Percentiles rank a stretch among this genome's conserved stretches.
Conservation (phyloP, 2,329 filamentous ascomycete species). For the Dactylonectria estremocensis region DNA sequence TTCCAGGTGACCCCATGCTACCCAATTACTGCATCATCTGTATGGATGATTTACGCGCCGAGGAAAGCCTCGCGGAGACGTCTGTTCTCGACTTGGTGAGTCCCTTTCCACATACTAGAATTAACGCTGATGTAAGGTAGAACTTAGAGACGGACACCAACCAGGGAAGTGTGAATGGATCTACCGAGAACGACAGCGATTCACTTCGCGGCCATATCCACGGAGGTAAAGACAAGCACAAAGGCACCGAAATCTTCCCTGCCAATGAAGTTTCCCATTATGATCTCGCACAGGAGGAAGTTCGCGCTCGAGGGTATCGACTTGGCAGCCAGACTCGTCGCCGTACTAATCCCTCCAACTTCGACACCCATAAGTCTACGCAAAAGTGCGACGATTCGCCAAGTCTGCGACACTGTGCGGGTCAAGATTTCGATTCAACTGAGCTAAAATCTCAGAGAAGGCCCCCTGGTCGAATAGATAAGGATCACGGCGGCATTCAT, state of each 20-base stretch:
- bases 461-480: conserved; percentile 36
- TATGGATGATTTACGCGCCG: conserved; percentile 39
- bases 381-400: conserved; percentile 23
- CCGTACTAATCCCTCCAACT: not conserved
- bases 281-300: not conserved
- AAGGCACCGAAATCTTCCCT: not conserved
- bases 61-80: conserved; percentile 44
- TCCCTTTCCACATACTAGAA: not conserved
- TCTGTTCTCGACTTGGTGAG: conserved; percentile 49
- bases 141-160: not conserved
- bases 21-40: conserved; percentile 55
- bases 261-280: not conserved
- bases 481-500: conserved; percentile 25
- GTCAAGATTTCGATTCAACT: conserved; percentile 46
- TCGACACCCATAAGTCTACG: not conserved
- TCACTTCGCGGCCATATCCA: conserved; percentile 19
- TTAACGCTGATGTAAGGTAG: conserved; percentile 5
- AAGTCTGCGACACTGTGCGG: conserved; percentile 38
- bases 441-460: conserved; percentile 49
- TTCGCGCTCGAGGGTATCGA: not conserved
- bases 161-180: not conserved
- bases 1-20: conserved; percentile 46
- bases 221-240: not conserved
- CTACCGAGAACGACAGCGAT: not conserved
- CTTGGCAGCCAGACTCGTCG: not conserved